Base-by-base conservation (phyloP, 345 rosid genomes). In the Bruguiera sexangula region DNA sequence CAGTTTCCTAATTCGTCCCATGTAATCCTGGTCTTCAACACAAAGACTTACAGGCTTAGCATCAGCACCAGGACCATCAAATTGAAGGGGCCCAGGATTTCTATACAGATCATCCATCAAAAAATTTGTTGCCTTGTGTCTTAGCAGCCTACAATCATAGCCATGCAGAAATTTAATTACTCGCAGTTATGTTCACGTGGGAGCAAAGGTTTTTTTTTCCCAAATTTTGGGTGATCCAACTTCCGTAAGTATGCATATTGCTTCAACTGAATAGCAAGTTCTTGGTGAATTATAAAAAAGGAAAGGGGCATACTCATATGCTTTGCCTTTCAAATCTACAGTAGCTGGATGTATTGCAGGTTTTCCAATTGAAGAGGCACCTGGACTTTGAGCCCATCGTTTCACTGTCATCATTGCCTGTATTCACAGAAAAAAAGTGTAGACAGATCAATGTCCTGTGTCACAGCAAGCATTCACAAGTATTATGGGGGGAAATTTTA, bases 1-100 rank as follows among this genome's bases (percentile, higher is more conserved):
- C 65, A 95, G 85, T 78, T 86, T 76, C 89, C 92, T 92, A 69
- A 92, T 92, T 66, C 98, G 87, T n/a, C 99, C 99, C 98, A 95
- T 92, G 88, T 95, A 95, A 83, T 95, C 99, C 83, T 88, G 94
- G 72, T 95, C 99, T 83, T 95, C 99, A 75, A 95, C 97, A 56
- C 92, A 90, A 10, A 92, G 84, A 56, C 84, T 83, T 46, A 95
- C 75, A 54, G 97, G 86, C 86, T 85, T 92, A 51, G 97, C 85
- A 79, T 95, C 99, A 46, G 93, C 88, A 73, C 99, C 99, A 15
- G 97, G 98, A 72, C 98, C 99, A 65, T 92, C 97, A 66, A 81
- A 95, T 71, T 95, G 99, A 72, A 95, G 88, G 4, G 98, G 98
- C 69, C 97, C 98, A 26, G 99, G 98, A 81, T 95, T 95, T 84